Conservation (phyloP, 345 rosid genomes). For the Populus tremula region DNA sequence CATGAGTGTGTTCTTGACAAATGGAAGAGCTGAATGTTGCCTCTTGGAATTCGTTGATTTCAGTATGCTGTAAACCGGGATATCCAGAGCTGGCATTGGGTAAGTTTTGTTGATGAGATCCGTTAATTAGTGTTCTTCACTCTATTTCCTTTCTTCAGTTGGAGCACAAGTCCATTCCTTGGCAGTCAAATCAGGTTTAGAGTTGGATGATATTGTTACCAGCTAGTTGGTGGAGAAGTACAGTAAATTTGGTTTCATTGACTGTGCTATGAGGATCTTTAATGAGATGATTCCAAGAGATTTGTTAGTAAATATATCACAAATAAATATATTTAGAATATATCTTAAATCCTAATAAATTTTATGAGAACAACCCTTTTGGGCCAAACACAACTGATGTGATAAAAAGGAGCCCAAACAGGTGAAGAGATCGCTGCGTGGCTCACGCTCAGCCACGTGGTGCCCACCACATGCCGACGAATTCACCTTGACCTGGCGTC, state of each 20-base stretch:
- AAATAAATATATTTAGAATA: no score
- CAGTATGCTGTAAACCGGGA: slow-evolving; percentile 45
- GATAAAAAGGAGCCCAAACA: no score
- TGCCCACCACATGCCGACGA: no score
- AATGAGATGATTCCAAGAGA: slow-evolving; percentile 41
- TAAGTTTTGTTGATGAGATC: slow-evolving; percentile 49
- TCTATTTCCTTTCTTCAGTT: slow-evolving; percentile 36
- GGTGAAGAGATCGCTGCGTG: no score
- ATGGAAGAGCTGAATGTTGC: slow-evolving; percentile 54
- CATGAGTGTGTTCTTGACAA: slow-evolving; percentile 33
- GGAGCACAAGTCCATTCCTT: slow-evolving; percentile 60
- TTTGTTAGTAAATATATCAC: slow-evolving; percentile 28
- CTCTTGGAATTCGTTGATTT: slow-evolving; percentile 74
- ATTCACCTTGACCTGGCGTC: no score
- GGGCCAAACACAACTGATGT: no score
- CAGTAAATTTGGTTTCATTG: slow-evolving; percentile 45
- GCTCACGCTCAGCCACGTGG: no score
- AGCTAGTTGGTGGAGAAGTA: slow-evolving; percentile 70
- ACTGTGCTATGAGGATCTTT: slow-evolving; percentile 47
- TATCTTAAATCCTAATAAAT: no score
- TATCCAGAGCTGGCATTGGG: slow-evolving; percentile 40
- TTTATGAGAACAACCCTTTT: no score
- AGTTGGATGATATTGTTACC: slow-evolving; percentile 47
- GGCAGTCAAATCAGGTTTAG: slow-evolving; percentile 55
- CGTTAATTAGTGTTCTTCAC: slow-evolving; percentile 49